These are phyloP conservation scores for Saturnispora besseyi DNA, from an alignment of 805 yeast genomes.

Conservation along the genomic window DNA sequence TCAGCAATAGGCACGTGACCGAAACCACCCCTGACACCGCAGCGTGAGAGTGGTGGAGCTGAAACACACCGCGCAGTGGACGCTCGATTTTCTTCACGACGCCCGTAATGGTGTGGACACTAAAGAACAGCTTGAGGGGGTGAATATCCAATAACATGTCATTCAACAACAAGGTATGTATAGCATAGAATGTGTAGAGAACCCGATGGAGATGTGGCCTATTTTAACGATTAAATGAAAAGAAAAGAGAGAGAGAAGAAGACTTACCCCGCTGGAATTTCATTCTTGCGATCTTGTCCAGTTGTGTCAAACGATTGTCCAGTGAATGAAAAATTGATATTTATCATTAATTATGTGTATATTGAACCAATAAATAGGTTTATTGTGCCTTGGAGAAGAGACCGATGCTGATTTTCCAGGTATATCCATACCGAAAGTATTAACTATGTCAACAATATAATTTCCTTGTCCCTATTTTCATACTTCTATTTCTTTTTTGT, in stretches of 20 bases:
- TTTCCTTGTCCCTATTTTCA: too few species aligned
- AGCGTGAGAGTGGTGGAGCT: not conserved
- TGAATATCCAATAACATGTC: slow-evolving; percentile 10
- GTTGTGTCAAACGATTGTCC: too few species aligned
- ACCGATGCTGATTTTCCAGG: too few species aligned
- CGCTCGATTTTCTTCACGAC: not conserved
- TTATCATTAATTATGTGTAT: too few species aligned
- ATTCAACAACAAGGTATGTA: slow-evolving; percentile 18
- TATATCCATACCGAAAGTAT: too few species aligned
- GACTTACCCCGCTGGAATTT: too few species aligned
- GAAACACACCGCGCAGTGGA: not conserved
- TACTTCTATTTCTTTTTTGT: too few species aligned
- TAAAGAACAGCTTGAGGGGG: not conserved
- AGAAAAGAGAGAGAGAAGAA: not conserved
- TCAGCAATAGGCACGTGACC: slow-evolving; percentile 12
- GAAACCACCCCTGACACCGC: slow-evolving; percentile 9
- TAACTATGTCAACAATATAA: too few species aligned
- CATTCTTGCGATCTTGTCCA: too few species aligned
- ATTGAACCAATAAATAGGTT: too few species aligned
- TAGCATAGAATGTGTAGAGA: not conserved
- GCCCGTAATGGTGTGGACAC: not conserved
- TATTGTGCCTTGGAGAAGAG: too few species aligned
- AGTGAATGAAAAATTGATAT: too few species aligned
- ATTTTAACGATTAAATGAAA: not conserved
- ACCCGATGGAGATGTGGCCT: not conserved